A percentile compares a stretch with the other conserved stretches of the same genome.
Conservation (phyloP, 2,329 filamentous ascomycete genomes). For the Xylaria sp. region DNA sequence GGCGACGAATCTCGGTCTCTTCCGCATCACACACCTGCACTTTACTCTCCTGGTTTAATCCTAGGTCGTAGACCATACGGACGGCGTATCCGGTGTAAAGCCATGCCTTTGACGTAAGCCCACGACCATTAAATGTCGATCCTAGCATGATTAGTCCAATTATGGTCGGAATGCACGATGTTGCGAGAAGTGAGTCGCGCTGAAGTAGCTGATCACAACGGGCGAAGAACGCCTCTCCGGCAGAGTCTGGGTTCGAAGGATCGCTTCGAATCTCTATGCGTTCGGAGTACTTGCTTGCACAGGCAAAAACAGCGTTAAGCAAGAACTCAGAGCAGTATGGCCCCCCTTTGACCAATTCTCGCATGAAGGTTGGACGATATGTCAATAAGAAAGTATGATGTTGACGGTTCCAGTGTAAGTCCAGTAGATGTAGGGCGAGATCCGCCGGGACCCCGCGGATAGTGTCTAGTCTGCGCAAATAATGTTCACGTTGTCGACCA, state of each 20-base stretch:
- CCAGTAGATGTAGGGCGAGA: not conserved
- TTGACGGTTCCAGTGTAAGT: not conserved
- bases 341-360: not conserved
- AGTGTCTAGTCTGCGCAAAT: not conserved
- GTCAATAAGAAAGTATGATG: not conserved
- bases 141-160: not conserved
- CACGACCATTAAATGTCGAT: not conserved
- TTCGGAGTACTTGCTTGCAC: not conserved
- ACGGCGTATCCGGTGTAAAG: not conserved
- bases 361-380: not conserved
- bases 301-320: not conserved
- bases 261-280: slow-evolving; percentile 2
- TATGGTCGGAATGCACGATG: not conserved
- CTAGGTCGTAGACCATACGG: not conserved
- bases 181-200: not conserved
- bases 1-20: not conserved
- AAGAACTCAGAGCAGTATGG: not conserved
- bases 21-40: not conserved
- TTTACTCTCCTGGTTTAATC: not conserved
- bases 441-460: not conserved
- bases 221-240: not conserved
- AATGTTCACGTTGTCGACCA: not conserved
- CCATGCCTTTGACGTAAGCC: not conserved
- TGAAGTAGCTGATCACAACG: not conserved
- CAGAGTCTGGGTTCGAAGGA: not conserved